Conservation (phyloP, 371 early-diverging fungal species). For the Rhizomucor pusillus region DNA sequence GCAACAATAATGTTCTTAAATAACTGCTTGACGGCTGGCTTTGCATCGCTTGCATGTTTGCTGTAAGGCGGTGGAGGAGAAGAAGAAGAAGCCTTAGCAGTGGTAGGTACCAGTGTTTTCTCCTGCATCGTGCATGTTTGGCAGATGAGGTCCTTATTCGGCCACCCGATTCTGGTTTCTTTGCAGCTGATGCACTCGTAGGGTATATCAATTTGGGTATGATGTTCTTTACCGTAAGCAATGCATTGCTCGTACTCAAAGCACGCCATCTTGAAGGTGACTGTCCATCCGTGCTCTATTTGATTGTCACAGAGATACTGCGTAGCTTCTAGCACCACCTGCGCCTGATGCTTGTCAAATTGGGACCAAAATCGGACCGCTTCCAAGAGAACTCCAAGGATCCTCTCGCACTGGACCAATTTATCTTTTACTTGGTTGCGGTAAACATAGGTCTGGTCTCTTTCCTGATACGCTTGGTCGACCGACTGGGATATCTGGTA, state of each 20-base stretch:
- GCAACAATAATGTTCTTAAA: neutral
- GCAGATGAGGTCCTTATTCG: slow-evolving; percentile 1
- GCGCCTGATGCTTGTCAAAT: slow-evolving; percentile 28
- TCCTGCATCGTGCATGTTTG: too few species aligned
- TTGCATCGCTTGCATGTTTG: neutral
- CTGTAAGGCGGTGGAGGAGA: neutral
- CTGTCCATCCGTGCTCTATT: slow-evolving; percentile 17
- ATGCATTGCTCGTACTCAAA: slow-evolving; percentile 32
- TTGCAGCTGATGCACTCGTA: slow-evolving; percentile 12
- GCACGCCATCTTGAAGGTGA: slow-evolving; percentile 25
- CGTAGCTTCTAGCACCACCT: slow-evolving; percentile 22
- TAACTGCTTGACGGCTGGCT: neutral
- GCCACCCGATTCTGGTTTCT: slow-evolving; percentile 23
- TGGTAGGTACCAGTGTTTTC: too few species aligned
- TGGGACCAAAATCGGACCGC: slow-evolving; percentile 26
- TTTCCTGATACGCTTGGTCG: neutral
- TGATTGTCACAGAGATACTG: neutral
- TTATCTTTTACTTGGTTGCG: slow-evolving; percentile 15
- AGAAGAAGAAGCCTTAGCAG: neutral
- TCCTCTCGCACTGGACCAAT: slow-evolving; percentile 4
- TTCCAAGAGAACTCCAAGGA: slow-evolving; percentile 10
- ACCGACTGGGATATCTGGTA: slow-evolving; percentile 14
- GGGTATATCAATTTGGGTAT: slow-evolving; percentile 5
- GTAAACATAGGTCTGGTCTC: slow-evolving; percentile 5
- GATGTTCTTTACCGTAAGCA: slow-evolving; percentile 23